Evolutionary conservation across 2,329 filamentous ascomycete species (phyloP), one percentile per base, ranked within the genome.

Genomic region (Microcyclospora pomicola): DNA sequence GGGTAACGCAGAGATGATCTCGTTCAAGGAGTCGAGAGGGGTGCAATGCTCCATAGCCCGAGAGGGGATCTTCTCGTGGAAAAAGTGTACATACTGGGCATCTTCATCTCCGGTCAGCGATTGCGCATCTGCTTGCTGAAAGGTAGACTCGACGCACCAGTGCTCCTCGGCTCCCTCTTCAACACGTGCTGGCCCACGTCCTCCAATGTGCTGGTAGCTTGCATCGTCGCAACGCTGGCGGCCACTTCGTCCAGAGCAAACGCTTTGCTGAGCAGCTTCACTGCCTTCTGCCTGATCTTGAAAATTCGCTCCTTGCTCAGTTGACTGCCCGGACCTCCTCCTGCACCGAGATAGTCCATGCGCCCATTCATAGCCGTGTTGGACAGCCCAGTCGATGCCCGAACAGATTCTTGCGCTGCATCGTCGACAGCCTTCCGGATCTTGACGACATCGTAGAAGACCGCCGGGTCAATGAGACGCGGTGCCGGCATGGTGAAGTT

Each of bases 31-130:
- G 37, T 72, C 63, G 40, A 87, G 59, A 44, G 73, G 78, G 7
- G 82, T 87, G 49, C 72, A 77, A 50, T 83, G 74, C 28, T 77
- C 80, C 55, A 91, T 65, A 55, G 80, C 76, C 31, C 80, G 66
- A 31, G 76, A 81, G 1, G 82, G 80, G 16, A 91, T 87, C 70
- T 88, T 91, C 61, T 92, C 82, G 60, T 88, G 82, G 59, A 92
- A 92, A 62, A 88, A 91, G 55, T 91, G 81, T n/a, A 91, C 84
- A 55, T 91, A 91, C 58, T 80, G 81, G 19, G 82, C 84, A 52
- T 91, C 81, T 32, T 68, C 14, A 33, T 24, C 16, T 24, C 19
- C 13, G 15, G 33, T 37, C 35, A 37, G 39, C 19, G 30, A 19
- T 38, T 11, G 33, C 15, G n/a, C 15, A 32, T 44, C 36, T 39